Base-by-base conservation (phyloP, 2,329 filamentous ascomycete genomes). In the Beauveria sp. region DNA sequence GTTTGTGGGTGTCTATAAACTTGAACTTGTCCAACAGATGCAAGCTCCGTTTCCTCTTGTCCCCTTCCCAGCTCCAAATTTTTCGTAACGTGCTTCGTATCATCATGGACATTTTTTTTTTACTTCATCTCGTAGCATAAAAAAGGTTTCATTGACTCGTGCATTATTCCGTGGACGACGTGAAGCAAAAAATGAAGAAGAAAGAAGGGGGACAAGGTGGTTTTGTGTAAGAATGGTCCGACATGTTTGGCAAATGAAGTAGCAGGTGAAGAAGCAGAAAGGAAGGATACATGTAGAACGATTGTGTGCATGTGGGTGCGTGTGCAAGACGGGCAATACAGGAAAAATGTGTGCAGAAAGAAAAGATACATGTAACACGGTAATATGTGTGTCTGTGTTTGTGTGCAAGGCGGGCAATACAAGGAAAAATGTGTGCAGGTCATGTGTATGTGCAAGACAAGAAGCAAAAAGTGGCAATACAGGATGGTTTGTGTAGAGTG, bases 221-320 rank as follows among this genome's bases (percentile, higher is more conserved):
- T 50, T 50, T 24, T 22, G 55, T 26, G 55, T 57, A 57, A 57
- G 14, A 48, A 57, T 57, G 43, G 43, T 57, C 55, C 55, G 55
- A 57, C 55, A 57, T 57, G 10, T 20, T 20, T 8, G 43, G 18
- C 7, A 52, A 2, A 37, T 37, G 14, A 37, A 16, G 34, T 37
- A 37, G 34, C 14, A 37, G 34, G 34, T 37, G 5, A 37, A 16
- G 34, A 37, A 37, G 34, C 34, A 37, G 34, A 52, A 22, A 28
- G 16, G 7, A 52, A 52, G 9, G 34, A 37, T 37, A 37, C 34
- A 37, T 14, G 34, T 37, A 37, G 1, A 14, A 37, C 34, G 6
- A 6, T 37, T 34, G 14, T 37, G 34, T 34, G 30, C 5, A 1
- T 37, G 30, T 14, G 30, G 14, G 12, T 34, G 30, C 16, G 12